Percentiles rank a stretch among this genome's conserved stretches.
These are phyloP conservation scores for Neonectria faginata DNA, from an alignment of 2,329 filamentous ascomycete genomes.

Conservation along the genomic window DNA sequence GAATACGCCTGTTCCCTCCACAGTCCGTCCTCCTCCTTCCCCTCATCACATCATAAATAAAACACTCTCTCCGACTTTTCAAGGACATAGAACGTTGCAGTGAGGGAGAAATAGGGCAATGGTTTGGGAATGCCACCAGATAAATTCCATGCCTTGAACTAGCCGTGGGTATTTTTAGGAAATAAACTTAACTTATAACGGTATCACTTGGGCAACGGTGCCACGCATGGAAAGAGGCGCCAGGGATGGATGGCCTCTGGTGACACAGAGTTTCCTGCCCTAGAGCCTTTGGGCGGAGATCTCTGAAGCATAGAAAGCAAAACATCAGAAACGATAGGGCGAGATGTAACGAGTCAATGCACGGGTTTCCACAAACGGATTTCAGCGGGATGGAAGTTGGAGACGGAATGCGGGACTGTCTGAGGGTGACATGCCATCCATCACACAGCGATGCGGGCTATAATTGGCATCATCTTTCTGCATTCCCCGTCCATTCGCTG, in stretches of 20 bases:
- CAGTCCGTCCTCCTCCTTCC: slow-evolving; percentile 8
- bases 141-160: slow-evolving; percentile 19
- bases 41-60: slow-evolving; percentile 19
- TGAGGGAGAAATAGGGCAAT: neutral
- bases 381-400: neutral
- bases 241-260: slow-evolving; percentile 19
- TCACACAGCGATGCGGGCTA: slow-evolving; percentile 10
- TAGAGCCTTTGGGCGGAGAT: slow-evolving; percentile 8
- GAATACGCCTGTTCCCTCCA: neutral
- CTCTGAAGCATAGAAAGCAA: slow-evolving; percentile 1
- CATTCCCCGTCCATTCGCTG: neutral
- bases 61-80: neutral
- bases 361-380: slow-evolving; percentile 15
- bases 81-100: slow-evolving; percentile 8
- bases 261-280: slow-evolving; percentile 9
- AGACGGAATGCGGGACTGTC: neutral
- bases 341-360: neutral
- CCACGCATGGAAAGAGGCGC: slow-evolving; percentile 20
- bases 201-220: slow-evolving; percentile 12
- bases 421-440: slow-evolving; percentile 14
- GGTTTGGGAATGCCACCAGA: slow-evolving; percentile 15
- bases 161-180: slow-evolving; percentile 37
- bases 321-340: slow-evolving; percentile 7
- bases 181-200: neutral
- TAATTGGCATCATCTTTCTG: slow-evolving; percentile 20